Base-by-base conservation (phyloP, 768 basidiomycete genomes). In the Tulasnella sp. region DNA sequence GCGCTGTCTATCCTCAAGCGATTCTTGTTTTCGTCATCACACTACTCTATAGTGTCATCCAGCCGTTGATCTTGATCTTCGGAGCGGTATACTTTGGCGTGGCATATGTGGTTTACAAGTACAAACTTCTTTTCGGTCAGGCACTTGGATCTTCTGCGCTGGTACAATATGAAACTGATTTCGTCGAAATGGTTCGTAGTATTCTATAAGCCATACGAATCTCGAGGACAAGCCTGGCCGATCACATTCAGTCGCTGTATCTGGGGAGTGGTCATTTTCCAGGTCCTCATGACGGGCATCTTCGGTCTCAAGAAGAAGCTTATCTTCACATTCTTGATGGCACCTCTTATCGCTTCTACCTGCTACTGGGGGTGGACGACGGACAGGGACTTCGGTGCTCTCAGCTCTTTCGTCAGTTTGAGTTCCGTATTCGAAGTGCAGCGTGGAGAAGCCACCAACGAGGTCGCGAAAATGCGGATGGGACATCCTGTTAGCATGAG, bases 181-280 rank as follows among this genome's bases (percentile, higher is more conserved):
- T 37, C 19, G 36, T 73, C n/a, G 39, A 70, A 35, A 16, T 32
- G 65, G 19, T 65, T 63, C 62, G 0, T 77, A 97, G 95, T 98
- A 22, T 98, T 96, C 83, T 97, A 97, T 83, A 98, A 98, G 78
- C 96, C 97, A 0, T 98, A 98, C 80, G 95, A 98, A 81, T 94
- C 92, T 1, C 91, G 91, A 76, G 97, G 97, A 1, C 95, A 98
- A 81, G 97, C 95, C 1, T 98, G 97, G 96, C 94, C 94, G 0
- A 88, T 98, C 76, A 95, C 97, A 0, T 98, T 95, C 79, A 86
- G 88, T 34, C 91, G 96, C 7, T 87, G 97, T 44, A 89, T 95
- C 37, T 93, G 92, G 90, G 95, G 92, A 62, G 86, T 98, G 71
- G 78, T 96, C 78, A 92, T 96, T 69, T 98, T 95, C 84, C 88